Evolutionary conservation across 2,329 filamentous ascomycete species (phyloP).

Genomic region (Lasiodiplodia sp.): DNA sequence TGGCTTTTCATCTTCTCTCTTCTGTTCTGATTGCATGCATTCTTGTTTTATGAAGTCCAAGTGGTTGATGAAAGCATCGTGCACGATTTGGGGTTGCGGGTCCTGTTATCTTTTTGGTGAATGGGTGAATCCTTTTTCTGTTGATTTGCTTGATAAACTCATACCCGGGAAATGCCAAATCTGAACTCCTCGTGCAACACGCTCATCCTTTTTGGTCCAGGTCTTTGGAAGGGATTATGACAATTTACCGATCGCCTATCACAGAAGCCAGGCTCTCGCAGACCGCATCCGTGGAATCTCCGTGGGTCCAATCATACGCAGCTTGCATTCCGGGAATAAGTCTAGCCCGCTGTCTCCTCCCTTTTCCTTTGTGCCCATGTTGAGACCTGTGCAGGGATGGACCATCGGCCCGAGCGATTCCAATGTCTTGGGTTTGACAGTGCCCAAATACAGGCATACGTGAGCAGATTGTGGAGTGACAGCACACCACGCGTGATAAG

Average conservation of each 20-base stretch:
- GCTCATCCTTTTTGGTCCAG: neutral
- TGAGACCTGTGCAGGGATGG: conserved; percentile 3
- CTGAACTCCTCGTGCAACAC: conserved; percentile 5
- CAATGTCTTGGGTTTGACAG: neutral
- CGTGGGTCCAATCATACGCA: neutral
- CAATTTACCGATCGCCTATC: neutral
- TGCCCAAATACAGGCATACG: neutral
- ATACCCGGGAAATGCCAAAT: conserved; percentile 21
- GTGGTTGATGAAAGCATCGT: conserved; percentile 2
- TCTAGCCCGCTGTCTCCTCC: neutral
- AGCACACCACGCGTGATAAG: neutral
- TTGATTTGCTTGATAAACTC: conserved; percentile 20
- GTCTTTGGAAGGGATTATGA: neutral
- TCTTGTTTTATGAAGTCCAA: conserved; percentile 12
- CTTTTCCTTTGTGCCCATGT: neutral
- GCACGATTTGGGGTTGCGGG: conserved; percentile 5
- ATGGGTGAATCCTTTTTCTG: neutral
- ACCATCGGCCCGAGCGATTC: conserved; percentile 15
- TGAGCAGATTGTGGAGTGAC: conserved; percentile 26
- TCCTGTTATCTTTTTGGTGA: neutral
- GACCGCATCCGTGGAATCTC: neutral
- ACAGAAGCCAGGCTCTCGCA: neutral
- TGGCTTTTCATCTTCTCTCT: conserved; percentile 11
- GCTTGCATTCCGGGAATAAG: neutral
- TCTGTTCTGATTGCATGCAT: conserved; percentile 21